A percentile compares a stretch with the other conserved stretches of the same genome.
phyloP scores from a whole-genome alignment of 306 rosid genomes.

The Adenanthera pavonina region DNA sequence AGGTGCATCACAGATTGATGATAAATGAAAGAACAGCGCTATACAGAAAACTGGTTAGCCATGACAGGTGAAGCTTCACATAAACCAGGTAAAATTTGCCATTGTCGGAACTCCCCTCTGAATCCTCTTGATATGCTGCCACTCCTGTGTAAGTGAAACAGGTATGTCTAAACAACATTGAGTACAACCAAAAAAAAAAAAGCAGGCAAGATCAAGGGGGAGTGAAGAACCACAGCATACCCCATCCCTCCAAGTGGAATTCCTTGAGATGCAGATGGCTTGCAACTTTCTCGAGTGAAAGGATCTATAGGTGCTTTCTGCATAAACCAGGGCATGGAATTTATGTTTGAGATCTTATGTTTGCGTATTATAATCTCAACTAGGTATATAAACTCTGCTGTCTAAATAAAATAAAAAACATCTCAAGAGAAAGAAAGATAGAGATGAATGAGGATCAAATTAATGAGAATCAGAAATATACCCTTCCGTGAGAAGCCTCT shows the following conservation, averaged over 20 bases:
- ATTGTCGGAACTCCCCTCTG: constrained; percentile 96
- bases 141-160: constrained; percentile 62
- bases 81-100: constrained; percentile 91
- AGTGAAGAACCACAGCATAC: constrained; percentile 51
- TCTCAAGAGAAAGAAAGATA: not conserved
- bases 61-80: constrained; percentile 91
- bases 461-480: constrained; percentile 46
- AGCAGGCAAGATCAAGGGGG: not conserved
- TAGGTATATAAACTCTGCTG: constrained; percentile 5
- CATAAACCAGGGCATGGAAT: constrained; percentile 40
- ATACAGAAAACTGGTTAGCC: constrained; percentile 98
- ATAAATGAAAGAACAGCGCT: constrained; percentile 39
- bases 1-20: constrained; percentile 37
- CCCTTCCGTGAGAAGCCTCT: constrained; percentile 99
- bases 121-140: constrained; percentile 99
- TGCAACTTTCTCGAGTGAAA: constrained; percentile 91
- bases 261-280: constrained; percentile 98
- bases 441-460: constrained; percentile 18
- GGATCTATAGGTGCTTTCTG: constrained; percentile 99
- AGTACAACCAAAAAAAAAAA: constrained; percentile 23
- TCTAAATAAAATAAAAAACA: not conserved
- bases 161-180: constrained; percentile 23
- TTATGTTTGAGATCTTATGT: constrained; percentile 24
- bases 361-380: constrained; percentile 23
- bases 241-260: constrained; percentile 99